These are phyloP conservation scores for Conticribra weissflogii DNA, from an alignment of 108 stramenopile species.

Conservation along the genomic window DNA sequence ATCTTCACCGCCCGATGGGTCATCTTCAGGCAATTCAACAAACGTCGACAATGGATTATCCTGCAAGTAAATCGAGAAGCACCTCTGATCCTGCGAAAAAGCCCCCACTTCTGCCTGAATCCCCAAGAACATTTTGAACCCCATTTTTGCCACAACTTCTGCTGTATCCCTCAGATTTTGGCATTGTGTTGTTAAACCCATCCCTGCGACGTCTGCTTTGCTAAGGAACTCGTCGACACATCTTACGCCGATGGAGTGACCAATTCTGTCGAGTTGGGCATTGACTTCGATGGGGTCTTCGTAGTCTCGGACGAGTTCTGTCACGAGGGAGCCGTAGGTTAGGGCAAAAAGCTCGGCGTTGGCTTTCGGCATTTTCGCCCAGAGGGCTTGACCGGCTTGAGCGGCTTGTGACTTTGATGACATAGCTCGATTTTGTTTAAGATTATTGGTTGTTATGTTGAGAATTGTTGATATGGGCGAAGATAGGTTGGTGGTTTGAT, in stretches of 20 bases:
- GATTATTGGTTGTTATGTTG: too few relatives aligned
- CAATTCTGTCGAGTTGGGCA: slow-evolving; percentile 91
- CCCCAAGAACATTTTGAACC: slow-evolving; percentile 97
- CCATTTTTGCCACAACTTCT: slow-evolving; percentile 90
- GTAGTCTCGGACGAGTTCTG: slow-evolving; percentile 89
- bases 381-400: slow-evolving; percentile 66
- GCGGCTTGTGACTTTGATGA: slow-evolving; percentile 61
- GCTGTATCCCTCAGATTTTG: slow-evolving; percentile 82
- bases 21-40: slow-evolving; percentile 88
- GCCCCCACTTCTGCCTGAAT: slow-evolving; percentile 79
- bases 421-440: too few relatives aligned
- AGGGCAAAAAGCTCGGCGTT: slow-evolving; percentile 97
- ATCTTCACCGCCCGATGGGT: slow-evolving; percentile 50
- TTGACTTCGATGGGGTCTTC: slow-evolving; percentile 82
- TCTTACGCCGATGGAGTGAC: slow-evolving; percentile 94
- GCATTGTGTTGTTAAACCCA: slow-evolving; percentile 42
- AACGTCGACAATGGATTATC: slow-evolving; percentile 94
- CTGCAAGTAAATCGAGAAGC: slow-evolving; percentile 78
- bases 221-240: slow-evolving; percentile 96
- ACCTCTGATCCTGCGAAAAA: slow-evolving; percentile 65
- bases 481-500: too few relatives aligned
- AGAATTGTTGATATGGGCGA: too few relatives aligned
- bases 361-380: slow-evolving; percentile 84
- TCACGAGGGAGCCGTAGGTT: slow-evolving; percentile 96
- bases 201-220: slow-evolving; percentile 69